Evolutionary conservation across 2,329 filamentous ascomycete species (phyloP), one percentile per base, ranked within the genome.

Genomic region (Alternaria postmessia): DNA sequence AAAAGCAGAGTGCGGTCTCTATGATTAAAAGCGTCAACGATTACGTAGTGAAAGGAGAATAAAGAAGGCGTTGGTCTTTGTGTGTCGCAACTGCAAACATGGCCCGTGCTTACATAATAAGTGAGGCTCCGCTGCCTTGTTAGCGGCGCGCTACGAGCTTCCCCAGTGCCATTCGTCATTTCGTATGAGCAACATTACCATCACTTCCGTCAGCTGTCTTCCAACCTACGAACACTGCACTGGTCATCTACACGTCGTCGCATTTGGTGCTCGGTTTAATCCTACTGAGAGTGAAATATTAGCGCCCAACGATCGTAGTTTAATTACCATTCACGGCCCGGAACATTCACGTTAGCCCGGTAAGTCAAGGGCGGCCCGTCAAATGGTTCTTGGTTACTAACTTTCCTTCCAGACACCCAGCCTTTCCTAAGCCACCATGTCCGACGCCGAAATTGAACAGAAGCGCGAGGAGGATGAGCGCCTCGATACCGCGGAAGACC

Each of bases 391-490:
- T 24, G 32, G 18, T 32, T 44, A 54, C 36, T 57, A 41, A 61
- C 7, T 41, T 42, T 47, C 12, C 22, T 36, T 22, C 9, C 24
- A 47, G 46, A 26, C 9, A 26, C 39, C 51, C 42, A 28, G 46
- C 42, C 18, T 39, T 51, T 34, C 32, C 24, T 7, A 22, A 18
- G 30, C 46, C 55, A 60, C 26, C 57, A 76, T 76, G 74, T 72
- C 74, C 26, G 72, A 76, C 66, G 62, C 64, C 38, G 74, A 76
- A 16, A 59, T 64, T 39, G 72, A 74, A 46, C 61, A 65, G 42
- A 70, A 72, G 64, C 73, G 69, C 57, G 72, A 73, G 49, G 72
- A 75, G 38, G 74, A 75, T 48, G 72, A 74, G 64, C 75, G 71
- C 52, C 67, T 71, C 39, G 75, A 78, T 39, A 74, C 69, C 24